Evolutionary conservation across 2,329 filamentous ascomycete genomes (phyloP).

Genomic region (Albophoma yamanashiensis): DNA sequence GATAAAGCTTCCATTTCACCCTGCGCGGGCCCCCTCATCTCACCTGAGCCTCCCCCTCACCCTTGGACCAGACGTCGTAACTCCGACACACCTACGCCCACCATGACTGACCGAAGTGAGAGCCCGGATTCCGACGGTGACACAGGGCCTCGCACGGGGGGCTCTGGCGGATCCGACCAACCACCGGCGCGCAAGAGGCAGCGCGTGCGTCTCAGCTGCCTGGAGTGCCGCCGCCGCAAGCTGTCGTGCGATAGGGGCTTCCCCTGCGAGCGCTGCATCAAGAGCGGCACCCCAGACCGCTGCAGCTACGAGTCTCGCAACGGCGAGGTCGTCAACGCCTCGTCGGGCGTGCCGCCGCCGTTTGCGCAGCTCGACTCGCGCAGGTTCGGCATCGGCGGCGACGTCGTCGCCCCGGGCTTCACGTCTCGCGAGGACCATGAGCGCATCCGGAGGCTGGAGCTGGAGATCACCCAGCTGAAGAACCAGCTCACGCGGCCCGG

Average conservation of each 20-base stretch:
- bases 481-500: conserved; percentile 32
- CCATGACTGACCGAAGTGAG: conserved; percentile 23
- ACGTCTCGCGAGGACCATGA: conserved; percentile 38
- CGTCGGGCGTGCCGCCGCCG: conserved; percentile 32
- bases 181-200: conserved; percentile 43
- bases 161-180: conserved; percentile 18
- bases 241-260: conserved; percentile 51
- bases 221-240: conserved; percentile 50
- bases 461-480: conserved; percentile 48
- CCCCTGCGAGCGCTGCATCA: conserved; percentile 51
- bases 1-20: conserved; percentile 24
- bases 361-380: conserved; percentile 29
- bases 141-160: conserved; percentile 13
- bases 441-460: conserved; percentile 47
- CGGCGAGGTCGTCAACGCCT: conserved; percentile 37
- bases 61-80: conserved; percentile 18
- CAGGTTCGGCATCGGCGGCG: conserved; percentile 22
- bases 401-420: conserved; percentile 15
- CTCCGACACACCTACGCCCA: conserved; percentile 16
- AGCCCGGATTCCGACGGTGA: conserved; percentile 26
- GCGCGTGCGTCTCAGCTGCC: conserved; percentile 47
- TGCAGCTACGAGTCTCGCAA: conserved; percentile 50
- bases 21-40: conserved; percentile 12
- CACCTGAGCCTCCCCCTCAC: conserved; percentile 2
- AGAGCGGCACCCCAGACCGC: conserved; percentile 48